Evolutionary conservation across 176 grass and related monocot genomes (phyloP).

Genomic region (Aechmea fasciata): DNA sequence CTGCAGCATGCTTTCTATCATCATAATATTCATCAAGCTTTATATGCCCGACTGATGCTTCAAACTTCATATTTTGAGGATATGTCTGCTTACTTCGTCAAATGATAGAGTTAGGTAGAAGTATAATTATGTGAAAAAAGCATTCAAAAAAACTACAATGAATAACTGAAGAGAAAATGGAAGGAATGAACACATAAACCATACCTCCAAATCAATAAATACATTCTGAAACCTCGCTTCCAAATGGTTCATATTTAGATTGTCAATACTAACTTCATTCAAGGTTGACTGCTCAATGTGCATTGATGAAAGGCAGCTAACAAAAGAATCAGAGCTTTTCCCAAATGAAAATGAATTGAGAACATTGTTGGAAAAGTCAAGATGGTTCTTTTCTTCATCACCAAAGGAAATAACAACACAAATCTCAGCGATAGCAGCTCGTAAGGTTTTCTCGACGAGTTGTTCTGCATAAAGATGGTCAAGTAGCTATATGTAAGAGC

Average conservation of each 20-base stretch:
- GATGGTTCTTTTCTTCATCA: constrained; percentile 30
- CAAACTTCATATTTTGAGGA: constrained; percentile 57
- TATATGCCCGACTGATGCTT: constrained; percentile 46
- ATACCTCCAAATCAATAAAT: constrained; percentile 70
- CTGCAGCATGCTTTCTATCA: constrained; percentile 20
- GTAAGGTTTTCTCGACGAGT: constrained; percentile 59
- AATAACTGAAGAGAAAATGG: not conserved
- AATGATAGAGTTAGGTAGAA: constrained; percentile 12
- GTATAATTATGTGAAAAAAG: constrained; percentile 7
- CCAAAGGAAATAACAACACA: constrained; percentile 69
- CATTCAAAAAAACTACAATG: not conserved
- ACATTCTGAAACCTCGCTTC: constrained; percentile 64
- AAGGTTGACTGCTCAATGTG: constrained; percentile 45
- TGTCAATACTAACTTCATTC: constrained; percentile 31
- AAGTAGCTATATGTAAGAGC: constrained; percentile 22
- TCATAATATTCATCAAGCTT: constrained; percentile 70
- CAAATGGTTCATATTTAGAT: constrained; percentile 67
- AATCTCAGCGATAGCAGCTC: constrained; percentile 46
- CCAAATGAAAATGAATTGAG: constrained; percentile 22
- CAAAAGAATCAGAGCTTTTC: constrained; percentile 49
- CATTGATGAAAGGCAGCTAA: constrained; percentile 54
- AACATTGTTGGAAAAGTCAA: constrained; percentile 17
- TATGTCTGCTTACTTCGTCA: constrained; percentile 65
- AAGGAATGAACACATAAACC: constrained; percentile 5
- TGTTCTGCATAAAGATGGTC: constrained; percentile 51